These are phyloP conservation scores for Bauhinia variegata DNA, from an alignment of 306 rosid species.

Conservation along the genomic window DNA sequence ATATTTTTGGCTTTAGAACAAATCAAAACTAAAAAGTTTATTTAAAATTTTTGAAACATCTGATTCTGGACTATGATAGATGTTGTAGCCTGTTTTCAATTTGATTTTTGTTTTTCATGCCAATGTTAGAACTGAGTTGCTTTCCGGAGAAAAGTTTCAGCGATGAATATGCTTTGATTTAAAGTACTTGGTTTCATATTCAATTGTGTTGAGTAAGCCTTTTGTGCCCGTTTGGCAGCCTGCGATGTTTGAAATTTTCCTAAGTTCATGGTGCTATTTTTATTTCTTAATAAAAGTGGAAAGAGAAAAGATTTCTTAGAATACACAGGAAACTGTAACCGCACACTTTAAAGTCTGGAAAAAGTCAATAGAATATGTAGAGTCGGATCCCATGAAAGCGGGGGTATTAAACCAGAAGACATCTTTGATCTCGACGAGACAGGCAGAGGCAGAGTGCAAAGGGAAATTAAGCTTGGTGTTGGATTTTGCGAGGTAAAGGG, in stretches of 20 bases:
- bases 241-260: neutral
- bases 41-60: conserved; percentile 39
- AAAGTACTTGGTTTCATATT: neutral
- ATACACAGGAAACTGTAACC: too few species aligned
- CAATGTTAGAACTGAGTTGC: conserved; percentile 36
- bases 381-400: too few species aligned
- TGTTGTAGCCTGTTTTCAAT: conserved; percentile 32
- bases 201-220: neutral
- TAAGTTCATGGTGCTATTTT: too few species aligned
- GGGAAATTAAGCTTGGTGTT: too few species aligned
- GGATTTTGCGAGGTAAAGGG: too few species aligned
- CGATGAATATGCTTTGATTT: conserved; percentile 3
- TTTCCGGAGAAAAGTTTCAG: neutral
- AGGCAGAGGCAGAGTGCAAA: too few species aligned
- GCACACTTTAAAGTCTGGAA: too few species aligned
- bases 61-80: conserved; percentile 7
- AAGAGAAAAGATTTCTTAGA: too few species aligned
- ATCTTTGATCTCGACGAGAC: too few species aligned
- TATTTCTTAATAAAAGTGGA: too few species aligned
- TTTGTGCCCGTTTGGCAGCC: neutral
- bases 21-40: conserved; percentile 11
- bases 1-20: conserved; percentile 29
- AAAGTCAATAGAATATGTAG: too few species aligned
- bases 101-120: conserved; percentile 26
- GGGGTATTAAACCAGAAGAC: too few species aligned